These are phyloP conservation scores for Nicotiana benthamiana DNA, from an alignment of 257 asterid genomes.

Conservation along the genomic window DNA sequence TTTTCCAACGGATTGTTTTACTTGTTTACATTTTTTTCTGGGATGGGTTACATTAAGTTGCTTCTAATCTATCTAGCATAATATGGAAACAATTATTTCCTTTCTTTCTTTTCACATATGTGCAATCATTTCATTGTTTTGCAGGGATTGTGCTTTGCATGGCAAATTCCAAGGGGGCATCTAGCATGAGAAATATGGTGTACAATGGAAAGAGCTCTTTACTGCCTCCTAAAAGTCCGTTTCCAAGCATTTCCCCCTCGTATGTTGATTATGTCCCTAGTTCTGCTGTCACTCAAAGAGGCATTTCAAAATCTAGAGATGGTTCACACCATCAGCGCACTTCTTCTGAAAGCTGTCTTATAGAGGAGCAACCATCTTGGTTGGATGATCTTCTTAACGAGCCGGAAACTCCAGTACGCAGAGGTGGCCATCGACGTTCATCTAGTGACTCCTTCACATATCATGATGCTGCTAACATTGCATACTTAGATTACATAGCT, in stretches of 20 bases:
- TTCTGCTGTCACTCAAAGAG: slow-evolving; percentile 40
- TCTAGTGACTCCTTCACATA: slow-evolving; percentile 46
- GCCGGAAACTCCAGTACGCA: slow-evolving; percentile 43
- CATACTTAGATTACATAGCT: slow-evolving; percentile 11
- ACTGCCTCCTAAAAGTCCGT: slow-evolving; percentile 91
- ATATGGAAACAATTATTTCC: not conserved
- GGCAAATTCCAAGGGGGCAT: slow-evolving; percentile 74
- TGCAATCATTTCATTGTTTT: not conserved
- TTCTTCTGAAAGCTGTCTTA: slow-evolving; percentile 37
- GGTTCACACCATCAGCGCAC: slow-evolving; percentile 33
- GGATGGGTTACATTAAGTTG: not conserved
- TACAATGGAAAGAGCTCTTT: slow-evolving; percentile 55
- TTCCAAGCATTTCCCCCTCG: slow-evolving; percentile 67
- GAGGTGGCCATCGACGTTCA: slow-evolving; percentile 41
- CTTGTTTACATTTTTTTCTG: not conserved
- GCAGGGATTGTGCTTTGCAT: slow-evolving; percentile 46
- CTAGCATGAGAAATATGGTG: slow-evolving; percentile 57
- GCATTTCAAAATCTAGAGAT: slow-evolving; percentile 29
- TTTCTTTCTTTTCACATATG: not conserved
- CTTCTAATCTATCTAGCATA: not conserved
- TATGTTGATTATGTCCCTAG: slow-evolving; percentile 54
- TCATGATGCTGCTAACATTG: slow-evolving; percentile 8
- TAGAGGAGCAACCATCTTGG: slow-evolving; percentile 48
- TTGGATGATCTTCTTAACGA: slow-evolving; percentile 46
- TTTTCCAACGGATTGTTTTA: not conserved